Evolutionary conservation across 352 stramenopile species (phyloP).

Genomic region (Pythium aquatile): DNA sequence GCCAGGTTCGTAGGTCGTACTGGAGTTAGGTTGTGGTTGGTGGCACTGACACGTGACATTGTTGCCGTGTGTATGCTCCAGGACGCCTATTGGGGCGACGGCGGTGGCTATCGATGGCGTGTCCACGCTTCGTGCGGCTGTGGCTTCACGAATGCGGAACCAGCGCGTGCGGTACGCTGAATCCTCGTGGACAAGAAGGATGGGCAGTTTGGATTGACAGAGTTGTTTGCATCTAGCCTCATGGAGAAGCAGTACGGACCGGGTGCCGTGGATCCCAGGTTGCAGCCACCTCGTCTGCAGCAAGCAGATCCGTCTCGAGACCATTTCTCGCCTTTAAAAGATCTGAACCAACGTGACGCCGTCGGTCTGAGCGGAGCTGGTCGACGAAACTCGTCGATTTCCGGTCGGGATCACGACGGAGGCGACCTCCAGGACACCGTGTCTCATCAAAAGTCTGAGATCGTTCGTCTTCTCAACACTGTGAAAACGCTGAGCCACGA

Average conservation of each 20-base stretch:
- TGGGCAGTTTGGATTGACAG: neutral
- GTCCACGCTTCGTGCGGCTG: constrained; percentile 70
- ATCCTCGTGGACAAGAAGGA: neutral
- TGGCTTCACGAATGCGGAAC: constrained; percentile 82
- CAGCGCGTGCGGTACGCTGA: constrained; percentile 53
- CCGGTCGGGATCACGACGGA: constrained; percentile 26
- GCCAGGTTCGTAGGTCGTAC: constrained; percentile 31
- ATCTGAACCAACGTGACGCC: neutral
- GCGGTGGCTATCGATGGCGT: constrained; percentile 72
- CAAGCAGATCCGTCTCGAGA: neutral
- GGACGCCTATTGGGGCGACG: constrained; percentile 49
- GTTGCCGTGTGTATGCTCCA: constrained; percentile 7
- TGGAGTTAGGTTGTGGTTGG: too few species aligned
- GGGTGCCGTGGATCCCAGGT: constrained; percentile 36
- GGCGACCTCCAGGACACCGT: constrained; percentile 57
- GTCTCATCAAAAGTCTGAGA: constrained; percentile 78
- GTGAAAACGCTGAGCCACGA: constrained; percentile 85
- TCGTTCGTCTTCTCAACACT: constrained; percentile 74
- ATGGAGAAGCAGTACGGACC: constrained; percentile 80
- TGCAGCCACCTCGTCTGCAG: constrained; percentile 18
- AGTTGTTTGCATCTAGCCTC: constrained; percentile 35
- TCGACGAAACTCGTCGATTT: constrained; percentile 23
- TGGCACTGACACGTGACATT: too few species aligned
- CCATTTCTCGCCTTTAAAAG: constrained; percentile 7
- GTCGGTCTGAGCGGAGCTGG: constrained; percentile 1